These are phyloP conservation scores for Ophiostoma sp. DNA, from an alignment of 2,329 filamentous ascomycete species.

Conservation along the genomic window DNA sequence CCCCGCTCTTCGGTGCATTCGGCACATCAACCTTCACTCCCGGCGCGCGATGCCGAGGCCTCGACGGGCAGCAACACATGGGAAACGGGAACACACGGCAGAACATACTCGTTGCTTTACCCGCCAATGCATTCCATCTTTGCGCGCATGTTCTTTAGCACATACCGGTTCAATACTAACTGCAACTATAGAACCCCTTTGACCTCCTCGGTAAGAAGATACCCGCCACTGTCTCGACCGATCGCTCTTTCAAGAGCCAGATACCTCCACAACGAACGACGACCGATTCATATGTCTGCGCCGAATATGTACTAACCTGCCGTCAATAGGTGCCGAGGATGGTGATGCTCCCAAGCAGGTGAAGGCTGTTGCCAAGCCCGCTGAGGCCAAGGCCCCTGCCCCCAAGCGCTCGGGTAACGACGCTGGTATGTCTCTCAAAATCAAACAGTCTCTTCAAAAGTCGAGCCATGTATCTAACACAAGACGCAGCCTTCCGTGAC, in stretches of 20 bases:
- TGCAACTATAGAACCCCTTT: conserved; percentile 72
- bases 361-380: conserved; percentile 73
- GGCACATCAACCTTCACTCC: neutral
- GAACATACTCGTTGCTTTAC: neutral
- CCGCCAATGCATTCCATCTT: neutral
- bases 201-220: conserved; percentile 82
- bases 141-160: neutral
- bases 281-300: too few species aligned
- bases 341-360: conserved; percentile 74
- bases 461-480: conserved; percentile 22
- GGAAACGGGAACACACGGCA: neutral
- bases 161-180: neutral
- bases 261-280: too few species aligned
- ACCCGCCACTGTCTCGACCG: neutral
- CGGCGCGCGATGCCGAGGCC: neutral
- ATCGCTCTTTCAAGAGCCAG: neutral
- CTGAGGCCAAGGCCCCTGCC: conserved; percentile 61
- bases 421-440: conserved; percentile 60
- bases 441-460: conserved; percentile 7
- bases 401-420: conserved; percentile 64
- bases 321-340: conserved; percentile 53
- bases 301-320: conserved; percentile 16
- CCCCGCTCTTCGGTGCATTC: neutral
- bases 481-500: conserved; percentile 73
- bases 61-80: neutral